Base-by-base conservation (phyloP, 306 rosid genomes). In the Glycine latifolia region DNA sequence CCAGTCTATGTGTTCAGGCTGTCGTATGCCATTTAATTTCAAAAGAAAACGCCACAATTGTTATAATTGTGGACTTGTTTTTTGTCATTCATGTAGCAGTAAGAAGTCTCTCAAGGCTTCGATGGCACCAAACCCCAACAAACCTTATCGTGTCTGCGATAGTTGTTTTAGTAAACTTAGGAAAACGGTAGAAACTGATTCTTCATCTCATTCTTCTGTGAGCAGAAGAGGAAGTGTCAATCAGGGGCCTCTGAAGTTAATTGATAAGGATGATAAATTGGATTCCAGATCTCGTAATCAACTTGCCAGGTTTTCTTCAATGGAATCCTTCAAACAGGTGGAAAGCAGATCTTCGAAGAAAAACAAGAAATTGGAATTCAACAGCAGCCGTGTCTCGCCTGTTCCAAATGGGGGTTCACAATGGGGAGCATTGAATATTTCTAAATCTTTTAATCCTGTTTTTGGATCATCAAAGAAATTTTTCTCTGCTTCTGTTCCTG, bases 121-220 rank as follows among this genome's bases (percentile, higher is more conserved):
- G 68, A 95, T 95, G 99, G 98, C 99, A 72, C 99, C 99, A 85
- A 95, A 93, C 82, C 99, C 99, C 79, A 93, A 92, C 90, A 95
- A 93, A 87, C 94, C 94, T 46, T 95, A 93, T 86, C 99, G 99
- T 79, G 98, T 93, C 69, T 95, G 99, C 89, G 99, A 95, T 86
- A 90, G 86, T 86, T 95, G 99, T 88, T 95, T 81, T 82, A 85
- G 77, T 86, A 95, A 93, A 87, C 91, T 95, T 54, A 86, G 91
- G 85, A 95, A 95, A 87, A 66, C 90, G 67, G 80, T 87, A 84
- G 99, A 93, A 89, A 84, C 80, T 61, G 97, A 91, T 61, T 77
- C 91, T 75, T 89, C 98, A 76, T 93, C 94, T 10, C 97, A 91
- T 74, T 88, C 97, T 85, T 92, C 94, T 39, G 72, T 89, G 82